Evolutionary conservation across 495 filamentous ascomycete species (phyloP), one percentile per base, ranked within the genome.

Genomic region (Letharia columbiana): DNA sequence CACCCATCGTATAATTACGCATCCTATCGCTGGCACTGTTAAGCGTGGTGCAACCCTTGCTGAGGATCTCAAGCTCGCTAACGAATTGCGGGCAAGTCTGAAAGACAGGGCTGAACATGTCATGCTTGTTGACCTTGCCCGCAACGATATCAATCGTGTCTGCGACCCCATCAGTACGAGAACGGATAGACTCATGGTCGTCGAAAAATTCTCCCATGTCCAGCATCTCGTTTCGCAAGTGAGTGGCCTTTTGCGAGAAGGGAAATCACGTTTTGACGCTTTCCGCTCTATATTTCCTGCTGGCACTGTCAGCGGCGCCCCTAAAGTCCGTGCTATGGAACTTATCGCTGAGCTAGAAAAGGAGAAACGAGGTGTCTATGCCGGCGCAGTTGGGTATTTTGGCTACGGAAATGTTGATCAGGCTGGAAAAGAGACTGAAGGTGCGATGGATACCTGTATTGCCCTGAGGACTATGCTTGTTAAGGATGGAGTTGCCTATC

Each of bases 51-150:
- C 84, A 71, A 90, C 87, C 15, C 78, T 83, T 0, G 88, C 90
- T 72, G 89, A 96, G 66, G 94, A 98, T 75, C 86, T 87, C 60
- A 76, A 73, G 18, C 85, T 98, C 18, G 92, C 95, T 2, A 79
- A 86, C 33, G 87, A 91, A 73, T 85, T 98, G 57, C 83, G 86
- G 41, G 81, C 80, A 65, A 92, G 88, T 63, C 80, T 96, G 28
- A 98, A 98, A 74, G 94, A 98, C 77, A 85, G 94, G 64, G 94
- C 94, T 56, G 94, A 98, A 77, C 94, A 97, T 78, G 94, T 98
- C 71, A 98, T 98, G 94, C 82, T 98, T 52, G 94, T 98, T n/a
- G 94, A 98, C 73, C 81, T 98, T 28, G 94, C 94, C 9, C 85
- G 94, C 60, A 98, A 98, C 79, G 94, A 98, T 73, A 83, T 98